Evolutionary conservation across 2,329 filamentous ascomycete species (phyloP).

Genomic region (Ophiostoma angusticollis): DNA sequence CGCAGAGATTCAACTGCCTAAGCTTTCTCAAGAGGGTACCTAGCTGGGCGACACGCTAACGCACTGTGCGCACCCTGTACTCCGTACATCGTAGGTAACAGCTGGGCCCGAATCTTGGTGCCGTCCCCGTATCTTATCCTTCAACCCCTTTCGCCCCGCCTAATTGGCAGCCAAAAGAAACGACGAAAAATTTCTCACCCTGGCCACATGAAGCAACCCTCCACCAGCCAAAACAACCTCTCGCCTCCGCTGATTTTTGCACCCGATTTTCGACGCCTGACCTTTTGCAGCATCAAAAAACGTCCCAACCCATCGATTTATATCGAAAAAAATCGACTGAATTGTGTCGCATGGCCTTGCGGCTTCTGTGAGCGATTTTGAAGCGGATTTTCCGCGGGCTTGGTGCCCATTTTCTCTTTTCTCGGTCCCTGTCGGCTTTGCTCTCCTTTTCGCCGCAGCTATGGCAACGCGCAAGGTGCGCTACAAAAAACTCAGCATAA

Average conservation of each 20-base stretch:
- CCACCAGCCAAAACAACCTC: conserved; percentile 4
- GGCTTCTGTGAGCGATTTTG: conserved; percentile 53
- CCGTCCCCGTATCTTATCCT: no score
- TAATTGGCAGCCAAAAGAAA: conserved; percentile 1
- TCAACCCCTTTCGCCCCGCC: conserved; percentile 5
- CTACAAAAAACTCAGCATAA: conserved; percentile 84
- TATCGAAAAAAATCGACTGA: conserved; percentile 42
- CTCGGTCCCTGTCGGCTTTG: conserved; percentile 1
- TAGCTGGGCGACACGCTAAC: no score
- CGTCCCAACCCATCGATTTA: conserved; percentile 34
- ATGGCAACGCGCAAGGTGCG: conserved; percentile 59
- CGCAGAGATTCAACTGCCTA: no score
- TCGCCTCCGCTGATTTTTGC: background rate
- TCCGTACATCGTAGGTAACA: no score
- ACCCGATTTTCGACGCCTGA: background rate
- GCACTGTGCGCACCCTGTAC: no score
- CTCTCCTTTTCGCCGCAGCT: conserved; percentile 20
- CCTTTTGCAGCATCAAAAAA: conserved; percentile 35
- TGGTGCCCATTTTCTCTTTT: conserved; percentile 15
- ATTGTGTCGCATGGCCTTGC: conserved; percentile 40
- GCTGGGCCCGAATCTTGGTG: no score
- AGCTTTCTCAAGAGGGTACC: no score
- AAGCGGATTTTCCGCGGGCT: conserved; percentile 44
- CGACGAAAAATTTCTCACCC: conserved; percentile 6
- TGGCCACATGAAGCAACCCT: conserved; percentile 1